Base-by-base conservation (phyloP, 257 asterid genomes). In the Fraxinus cuspidata region DNA sequence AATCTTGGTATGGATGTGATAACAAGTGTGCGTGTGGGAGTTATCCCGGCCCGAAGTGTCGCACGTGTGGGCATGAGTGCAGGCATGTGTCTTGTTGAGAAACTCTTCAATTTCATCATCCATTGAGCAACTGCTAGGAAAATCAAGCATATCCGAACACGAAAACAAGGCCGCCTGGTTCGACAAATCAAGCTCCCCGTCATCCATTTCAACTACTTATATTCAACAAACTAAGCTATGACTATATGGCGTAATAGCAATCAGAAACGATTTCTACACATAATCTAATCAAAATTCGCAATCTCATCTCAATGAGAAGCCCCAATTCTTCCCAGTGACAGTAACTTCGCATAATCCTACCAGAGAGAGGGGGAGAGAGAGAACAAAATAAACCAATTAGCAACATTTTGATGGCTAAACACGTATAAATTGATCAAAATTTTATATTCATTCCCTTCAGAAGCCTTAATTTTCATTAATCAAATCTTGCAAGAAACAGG, bases 1-100 rank as follows among this genome's bases (percentile, higher is more conserved):
- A 18, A 93, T 89, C 83, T 95, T 96, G 77, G 98, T 95, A 6
- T 31, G 32, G 32, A 31, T 3, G 32, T 31, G 32, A 31, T 31
- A 31, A 3, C 32, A 31, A 31, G 32, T 31, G 32, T 31, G 32
- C 32, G 32, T 31, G 32, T 31, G 32, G 32, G 32, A 31, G 32
- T 31, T 31, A 31, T 31, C 32, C 4, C 0, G 32, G 4, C 32
- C 32, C 32, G 32, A 31, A 31, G 32, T 31, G 32, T 56, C n/a
- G 65, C 65, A 56, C 0, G 65, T 56, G 65, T 56, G 65, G 25
- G 65, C 65, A 18, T 56, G 65, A 18, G 65, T 56, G 73, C 90
- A 87, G 11, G 90, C 90, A 79, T 80, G 90, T 7, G 82, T 72
- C 85, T 87, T 88, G 73, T 79, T 85, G 78, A 87, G 81, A 51